phyloP scores from a whole-genome alignment of 2,329 filamentous ascomycete species.

The Coleophoma crateriformis region DNA sequence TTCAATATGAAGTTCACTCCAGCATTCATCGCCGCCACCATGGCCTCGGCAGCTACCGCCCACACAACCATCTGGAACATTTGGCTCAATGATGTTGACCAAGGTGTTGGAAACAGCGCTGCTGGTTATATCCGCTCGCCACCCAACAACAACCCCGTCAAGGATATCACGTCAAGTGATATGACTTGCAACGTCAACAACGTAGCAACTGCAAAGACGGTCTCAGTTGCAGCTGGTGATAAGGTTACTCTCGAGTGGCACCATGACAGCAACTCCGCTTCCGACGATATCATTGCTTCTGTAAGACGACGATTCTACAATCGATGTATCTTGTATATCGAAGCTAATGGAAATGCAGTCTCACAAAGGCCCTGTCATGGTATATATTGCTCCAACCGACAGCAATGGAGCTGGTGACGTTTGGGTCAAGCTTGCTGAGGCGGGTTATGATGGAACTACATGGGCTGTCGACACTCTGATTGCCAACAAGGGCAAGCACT shows the following conservation, averaged over 20 bases:
- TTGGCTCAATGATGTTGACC: slow-evolving; percentile 19
- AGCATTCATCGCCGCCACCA: slow-evolving; percentile 12
- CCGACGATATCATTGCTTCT: slow-evolving; percentile 41
- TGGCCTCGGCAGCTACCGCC: slow-evolving; percentile 15
- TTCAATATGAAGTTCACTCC: slow-evolving; percentile 18
- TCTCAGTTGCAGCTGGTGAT: slow-evolving; percentile 40
- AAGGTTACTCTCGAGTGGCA: slow-evolving; percentile 45
- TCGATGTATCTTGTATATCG: too few relatives aligned
- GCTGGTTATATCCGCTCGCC: slow-evolving; percentile 23
- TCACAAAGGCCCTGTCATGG: slow-evolving; percentile 47
- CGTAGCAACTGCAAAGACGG: slow-evolving; percentile 31
- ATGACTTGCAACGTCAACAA: slow-evolving; percentile 40
- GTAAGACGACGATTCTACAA: too few relatives aligned
- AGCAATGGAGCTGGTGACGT: slow-evolving; percentile 41
- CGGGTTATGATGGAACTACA: slow-evolving; percentile 26
- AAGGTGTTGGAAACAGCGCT: slow-evolving; percentile 9
- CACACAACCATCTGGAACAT: slow-evolving; percentile 19
- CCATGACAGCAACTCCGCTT: slow-evolving; percentile 35
- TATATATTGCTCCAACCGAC: slow-evolving; percentile 37
- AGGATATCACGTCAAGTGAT: slow-evolving; percentile 23
- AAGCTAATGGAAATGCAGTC: slow-evolving; percentile 18
- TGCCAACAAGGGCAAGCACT: slow-evolving; percentile 34
- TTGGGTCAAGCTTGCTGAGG: slow-evolving; percentile 42
- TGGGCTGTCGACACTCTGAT: slow-evolving; percentile 36
- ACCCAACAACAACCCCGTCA: slow-evolving; percentile 32